Conservation (phyloP, 352 stramenopile genomes). For the Globisporangium middletonii region DNA sequence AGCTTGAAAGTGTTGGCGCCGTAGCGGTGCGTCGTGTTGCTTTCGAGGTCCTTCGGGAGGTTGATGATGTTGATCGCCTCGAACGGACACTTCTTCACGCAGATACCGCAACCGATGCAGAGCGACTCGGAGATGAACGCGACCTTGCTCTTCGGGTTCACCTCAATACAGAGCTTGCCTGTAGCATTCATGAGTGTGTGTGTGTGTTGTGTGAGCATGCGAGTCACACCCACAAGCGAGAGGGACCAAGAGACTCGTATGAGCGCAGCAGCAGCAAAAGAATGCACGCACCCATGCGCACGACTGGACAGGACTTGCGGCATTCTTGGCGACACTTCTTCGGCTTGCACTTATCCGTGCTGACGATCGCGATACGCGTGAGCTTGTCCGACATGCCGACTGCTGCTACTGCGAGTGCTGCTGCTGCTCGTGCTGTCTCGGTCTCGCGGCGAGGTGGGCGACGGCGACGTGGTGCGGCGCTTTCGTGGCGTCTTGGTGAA, state of each 20-base stretch:
- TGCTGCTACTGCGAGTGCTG: neutral
- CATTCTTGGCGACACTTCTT: conserved; percentile 99
- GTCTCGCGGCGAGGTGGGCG: neutral
- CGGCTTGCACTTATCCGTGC: conserved; percentile 98
- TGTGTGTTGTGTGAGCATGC: neutral
- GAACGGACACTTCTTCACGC: conserved; percentile 99
- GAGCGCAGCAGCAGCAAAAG: neutral
- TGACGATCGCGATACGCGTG: conserved; percentile 98
- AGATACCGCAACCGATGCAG: conserved; percentile 99
- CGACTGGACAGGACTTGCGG: conserved; percentile 98
- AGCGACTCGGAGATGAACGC: conserved; percentile 98
- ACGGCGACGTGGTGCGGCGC: neutral
- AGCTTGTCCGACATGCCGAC: conserved; percentile 84
- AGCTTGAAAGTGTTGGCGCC: conserved; percentile 99
- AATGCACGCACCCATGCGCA: conserved; percentile 88
- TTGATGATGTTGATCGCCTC: conserved; percentile 99
- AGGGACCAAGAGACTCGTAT: neutral
- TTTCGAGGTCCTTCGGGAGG: conserved; percentile 97
- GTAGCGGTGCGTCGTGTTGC: conserved; percentile 99
- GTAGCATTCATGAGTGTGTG: neutral
- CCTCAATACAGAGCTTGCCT: conserved; percentile 99
- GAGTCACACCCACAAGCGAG: neutral
- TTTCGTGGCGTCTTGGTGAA: conserved; percentile 2
- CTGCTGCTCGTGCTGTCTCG: too few species aligned
- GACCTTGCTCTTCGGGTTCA: conserved; percentile 94